A percentile compares a stretch with the other conserved stretches of the same genome.
Conservation (phyloP, 129 eudicot genomes). For the Centaurea solstitialis region DNA sequence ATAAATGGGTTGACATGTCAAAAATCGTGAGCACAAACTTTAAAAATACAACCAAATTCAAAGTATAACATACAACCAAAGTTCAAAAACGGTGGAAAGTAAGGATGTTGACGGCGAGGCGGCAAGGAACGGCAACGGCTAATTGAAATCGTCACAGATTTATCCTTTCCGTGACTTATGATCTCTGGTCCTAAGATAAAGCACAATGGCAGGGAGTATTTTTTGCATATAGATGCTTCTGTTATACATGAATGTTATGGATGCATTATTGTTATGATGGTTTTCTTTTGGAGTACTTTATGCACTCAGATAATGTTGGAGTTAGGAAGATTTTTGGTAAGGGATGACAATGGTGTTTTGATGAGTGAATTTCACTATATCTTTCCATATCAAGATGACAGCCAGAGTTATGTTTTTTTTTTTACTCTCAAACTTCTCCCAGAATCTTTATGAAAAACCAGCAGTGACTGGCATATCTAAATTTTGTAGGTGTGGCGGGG, state of each 20-base stretch:
- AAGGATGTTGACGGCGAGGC: no score
- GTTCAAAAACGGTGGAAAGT: no score
- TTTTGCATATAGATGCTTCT: not conserved
- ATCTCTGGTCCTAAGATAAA: no score
- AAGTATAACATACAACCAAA: no score
- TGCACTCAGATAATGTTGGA: not conserved
- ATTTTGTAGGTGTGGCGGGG: conserved; percentile 85
- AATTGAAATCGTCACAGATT: no score
- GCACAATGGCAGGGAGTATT: no score
- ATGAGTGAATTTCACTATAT: not conserved
- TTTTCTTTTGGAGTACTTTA: not conserved
- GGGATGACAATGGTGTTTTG: not conserved
- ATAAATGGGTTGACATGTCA: no score
- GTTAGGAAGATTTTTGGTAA: not conserved
- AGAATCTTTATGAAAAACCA: conserved; percentile 99
- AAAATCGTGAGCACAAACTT: no score
- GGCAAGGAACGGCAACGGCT: no score
- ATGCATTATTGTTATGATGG: not conserved
- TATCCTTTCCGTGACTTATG: no score
- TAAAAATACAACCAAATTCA: no score
- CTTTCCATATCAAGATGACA: not conserved
- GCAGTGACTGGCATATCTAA: conserved; percentile 89
- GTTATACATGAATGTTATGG: not conserved
- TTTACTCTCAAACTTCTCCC: not conserved
- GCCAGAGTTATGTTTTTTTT: not conserved